Evolutionary conservation across 352 stramenopile genomes (phyloP).

Genomic region (Aphanomyces astaci): DNA sequence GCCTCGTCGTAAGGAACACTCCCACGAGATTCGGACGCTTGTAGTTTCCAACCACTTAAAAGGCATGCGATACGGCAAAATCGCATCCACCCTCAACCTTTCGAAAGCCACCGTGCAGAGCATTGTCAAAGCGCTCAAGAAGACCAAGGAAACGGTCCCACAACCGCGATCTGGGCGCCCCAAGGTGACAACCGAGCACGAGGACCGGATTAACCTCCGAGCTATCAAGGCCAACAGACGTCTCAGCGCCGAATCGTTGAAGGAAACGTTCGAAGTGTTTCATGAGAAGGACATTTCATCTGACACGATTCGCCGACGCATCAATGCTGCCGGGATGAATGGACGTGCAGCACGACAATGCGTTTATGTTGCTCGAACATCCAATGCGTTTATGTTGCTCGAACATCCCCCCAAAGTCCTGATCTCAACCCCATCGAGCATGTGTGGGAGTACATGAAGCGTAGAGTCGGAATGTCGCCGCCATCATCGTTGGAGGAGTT

Average conservation of each 20-base stretch:
- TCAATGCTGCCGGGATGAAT: neutral
- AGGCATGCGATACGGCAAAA: neutral
- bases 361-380: neutral
- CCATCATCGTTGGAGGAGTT: neutral
- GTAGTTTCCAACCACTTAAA: neutral
- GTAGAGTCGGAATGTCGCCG: neutral
- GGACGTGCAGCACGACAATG: neutral
- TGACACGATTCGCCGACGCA: neutral
- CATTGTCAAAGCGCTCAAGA: neutral
- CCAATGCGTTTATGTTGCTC: no score
- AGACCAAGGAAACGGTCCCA: neutral
- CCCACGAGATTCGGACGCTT: neutral
- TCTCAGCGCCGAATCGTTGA: neutral
- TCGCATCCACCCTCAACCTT: neutral
- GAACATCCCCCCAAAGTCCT: no score
- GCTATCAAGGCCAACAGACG: neutral
- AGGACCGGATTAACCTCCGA: neutral
- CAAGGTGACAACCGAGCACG: neutral
- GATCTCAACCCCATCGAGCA: constrained; percentile 21
- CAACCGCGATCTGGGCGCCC: neutral
- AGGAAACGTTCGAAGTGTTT: neutral
- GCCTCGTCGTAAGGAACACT: no score
- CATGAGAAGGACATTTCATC: neutral
- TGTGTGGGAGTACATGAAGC: constrained; percentile 13
- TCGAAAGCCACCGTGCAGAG: neutral